Evolutionary conservation across 78 protist genomes (phyloP), one percentile per base, ranked within the genome.

Genomic region (Speleostelium caveatum): DNA sequence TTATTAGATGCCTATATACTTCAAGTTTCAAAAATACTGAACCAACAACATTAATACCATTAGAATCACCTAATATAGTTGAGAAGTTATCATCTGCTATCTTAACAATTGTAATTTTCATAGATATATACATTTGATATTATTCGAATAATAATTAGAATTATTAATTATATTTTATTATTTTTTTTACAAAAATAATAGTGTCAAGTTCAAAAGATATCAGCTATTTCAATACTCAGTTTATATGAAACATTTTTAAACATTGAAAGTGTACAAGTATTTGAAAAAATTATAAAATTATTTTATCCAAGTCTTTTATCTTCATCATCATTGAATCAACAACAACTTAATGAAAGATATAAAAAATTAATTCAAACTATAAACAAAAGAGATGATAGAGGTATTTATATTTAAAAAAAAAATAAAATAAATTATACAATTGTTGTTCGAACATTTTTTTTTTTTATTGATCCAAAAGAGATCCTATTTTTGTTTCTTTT

Each of bases 31-130:
- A 61, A 65, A 53, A 53, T 39, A 49, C 65, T 51, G 1, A 17
- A 30, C 38, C 22, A 14, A n/a, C 28, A 33, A 51, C 78, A 22
- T 55, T 78, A 8, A 53, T 26, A 2, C 87, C 87, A 45, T 42
- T 83, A 42, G 91, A 83, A 60, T 71, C 91, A 69, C 76, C 91
- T 41, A 83, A 83, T 71, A 42, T 83, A 1, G 67, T 83, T 16
- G 68, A 83, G 66, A 53, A 63, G 28, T 21, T 83, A 22, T 56
- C 78, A 41, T 77, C 91, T 30, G 63, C 80, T 38, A 33, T 83
- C 26, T 60, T 83, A 60, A 68, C 91, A 39, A 12, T 56, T 21
- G 89, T 80, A 79, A 55, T 53, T n/a, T 38, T 62, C n/a, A 61
- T 30, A 22, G 22, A 10, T n/a, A 51, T 51, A 51, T 21, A 51